Base-by-base conservation (phyloP, 78 protist genomes). In the Dictyostelium citrinum region DNA sequence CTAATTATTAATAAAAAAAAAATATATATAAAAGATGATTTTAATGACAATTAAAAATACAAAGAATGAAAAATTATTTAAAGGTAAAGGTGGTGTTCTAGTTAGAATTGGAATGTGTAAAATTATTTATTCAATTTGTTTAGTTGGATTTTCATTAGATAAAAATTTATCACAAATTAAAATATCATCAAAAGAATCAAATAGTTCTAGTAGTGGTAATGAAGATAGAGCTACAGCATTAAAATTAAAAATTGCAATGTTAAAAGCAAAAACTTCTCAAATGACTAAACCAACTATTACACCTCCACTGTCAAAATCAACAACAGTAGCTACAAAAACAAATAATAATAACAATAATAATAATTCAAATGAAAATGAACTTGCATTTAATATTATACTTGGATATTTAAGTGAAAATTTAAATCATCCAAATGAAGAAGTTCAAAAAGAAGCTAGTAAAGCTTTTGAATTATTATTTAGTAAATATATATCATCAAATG, bases 61-160 rank as follows among this genome's bases (percentile, higher is more conserved):
- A 60, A 95, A 74, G 46, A 55, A 68, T 45, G 92, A 96, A 61
- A 95, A 97, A 27, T 64, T 98, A 24, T 98, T 84, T 88, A 90
- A 98, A 29, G 98, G 98, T 9, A 78, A 95, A 37, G 98, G 98
- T 35, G 97, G 97, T 20, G 98, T 96, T 55, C 31, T 67, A 20
- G 72, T 96, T 22, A 80, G 98, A 70, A 61, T 58, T n/a, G 98
- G 96, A 17, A 31, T 84, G 49, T 96, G 97, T 78, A 61, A 72
- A 46, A 58, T 97, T n/a, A 91, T 97, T 17, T 82, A 97, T 45
- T 10, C 81, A 10, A 75, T 96, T 37, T 80, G 96, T 37, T 16
- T 39, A 46, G 67, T 46, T 8, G n/a, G 61, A 20, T 71, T 71
- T 22, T 2, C 16, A 29, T 37, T 86, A 35, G 64, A 82, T 7